Conservation (phyloP, 2,329 filamentous ascomycete genomes). For the Fusarium annulatum region DNA sequence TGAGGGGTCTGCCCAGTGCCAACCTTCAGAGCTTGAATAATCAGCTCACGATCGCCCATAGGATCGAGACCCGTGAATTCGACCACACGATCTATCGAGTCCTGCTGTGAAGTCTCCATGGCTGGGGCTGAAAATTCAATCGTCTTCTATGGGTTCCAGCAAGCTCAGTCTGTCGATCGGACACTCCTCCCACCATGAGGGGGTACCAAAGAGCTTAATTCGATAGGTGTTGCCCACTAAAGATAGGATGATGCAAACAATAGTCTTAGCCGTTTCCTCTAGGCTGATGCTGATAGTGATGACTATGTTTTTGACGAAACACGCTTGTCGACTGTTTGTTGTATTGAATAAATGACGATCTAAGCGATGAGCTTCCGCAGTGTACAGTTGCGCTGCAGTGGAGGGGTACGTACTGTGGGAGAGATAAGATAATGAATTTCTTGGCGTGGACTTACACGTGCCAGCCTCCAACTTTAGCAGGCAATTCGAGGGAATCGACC, state of each 20-base stretch:
- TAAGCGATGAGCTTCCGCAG: constrained; percentile 22
- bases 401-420: constrained; percentile 34
- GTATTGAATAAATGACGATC: constrained; percentile 26
- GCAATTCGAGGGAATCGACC: background rate
- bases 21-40: constrained; percentile 57
- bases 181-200: constrained; percentile 9
- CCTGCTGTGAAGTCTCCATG: constrained; percentile 54
- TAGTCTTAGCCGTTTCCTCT: background rate
- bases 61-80: constrained; percentile 55
- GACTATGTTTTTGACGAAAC: background rate
- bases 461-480: background rate
- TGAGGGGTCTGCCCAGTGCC: background rate
- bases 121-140: background rate
- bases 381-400: constrained; percentile 12
- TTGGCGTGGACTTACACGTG: constrained; percentile 24
- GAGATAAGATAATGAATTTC: constrained; percentile 35
- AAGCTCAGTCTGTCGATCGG: constrained; percentile 20
- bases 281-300: background rate
- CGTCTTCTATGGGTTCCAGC: background rate
- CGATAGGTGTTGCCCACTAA: background rate
- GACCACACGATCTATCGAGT: constrained; percentile 54
- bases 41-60: constrained; percentile 52
- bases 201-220: constrained; percentile 9
- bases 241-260: background rate
- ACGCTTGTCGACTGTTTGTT: background rate